A percentile compares a stretch with the other conserved stretches of the same genome.
phyloP scores from a whole-genome alignment of 179 eudicot species.

The Spergularia azorica region DNA sequence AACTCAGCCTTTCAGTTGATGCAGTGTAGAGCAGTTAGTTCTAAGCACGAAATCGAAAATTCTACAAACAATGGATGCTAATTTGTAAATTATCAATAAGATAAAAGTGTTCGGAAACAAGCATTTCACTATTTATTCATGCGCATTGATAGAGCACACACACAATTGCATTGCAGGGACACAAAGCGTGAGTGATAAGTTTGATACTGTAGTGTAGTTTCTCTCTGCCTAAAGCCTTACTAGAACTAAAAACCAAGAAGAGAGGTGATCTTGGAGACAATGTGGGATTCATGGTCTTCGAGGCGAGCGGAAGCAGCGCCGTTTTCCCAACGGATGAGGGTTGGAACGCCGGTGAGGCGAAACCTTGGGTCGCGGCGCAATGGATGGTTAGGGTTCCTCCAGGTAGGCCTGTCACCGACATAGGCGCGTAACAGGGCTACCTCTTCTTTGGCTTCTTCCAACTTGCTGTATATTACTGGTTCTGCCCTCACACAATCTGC shows the following conservation, averaged over 20 bases:
- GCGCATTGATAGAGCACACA: no score
- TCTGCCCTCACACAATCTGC: constrained; percentile 97
- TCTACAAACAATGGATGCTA: no score
- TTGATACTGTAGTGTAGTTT: no score
- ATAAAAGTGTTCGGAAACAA: no score
- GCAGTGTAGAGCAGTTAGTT: no score
- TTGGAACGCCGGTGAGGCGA: constrained; percentile 86
- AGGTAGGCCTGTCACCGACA: constrained; percentile 87
- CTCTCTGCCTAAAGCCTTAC: no score
- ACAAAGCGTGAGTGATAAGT: no score
- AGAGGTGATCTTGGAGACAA: constrained; percentile 54
- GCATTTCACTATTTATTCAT: no score
- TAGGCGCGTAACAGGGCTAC: constrained; percentile 72
- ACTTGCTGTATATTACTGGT: constrained; percentile 78
- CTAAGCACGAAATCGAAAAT: no score
- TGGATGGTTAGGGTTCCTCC: constrained; percentile 86
- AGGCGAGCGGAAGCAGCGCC: constrained; percentile 66
- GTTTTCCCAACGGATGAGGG: constrained; percentile 70
- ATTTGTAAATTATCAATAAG: no score
- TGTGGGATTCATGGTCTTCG: constrained; percentile 91
- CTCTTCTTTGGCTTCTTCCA: constrained; percentile 54
- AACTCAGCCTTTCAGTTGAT: no score
- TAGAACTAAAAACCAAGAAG: constrained; percentile 42
- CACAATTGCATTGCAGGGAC: no score
- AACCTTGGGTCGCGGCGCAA: constrained; percentile 68